Evolutionary conservation across 2,329 filamentous ascomycete genomes (phyloP), one percentile per base, ranked within the genome.

Genomic region (Pyricularia pennisetigena): DNA sequence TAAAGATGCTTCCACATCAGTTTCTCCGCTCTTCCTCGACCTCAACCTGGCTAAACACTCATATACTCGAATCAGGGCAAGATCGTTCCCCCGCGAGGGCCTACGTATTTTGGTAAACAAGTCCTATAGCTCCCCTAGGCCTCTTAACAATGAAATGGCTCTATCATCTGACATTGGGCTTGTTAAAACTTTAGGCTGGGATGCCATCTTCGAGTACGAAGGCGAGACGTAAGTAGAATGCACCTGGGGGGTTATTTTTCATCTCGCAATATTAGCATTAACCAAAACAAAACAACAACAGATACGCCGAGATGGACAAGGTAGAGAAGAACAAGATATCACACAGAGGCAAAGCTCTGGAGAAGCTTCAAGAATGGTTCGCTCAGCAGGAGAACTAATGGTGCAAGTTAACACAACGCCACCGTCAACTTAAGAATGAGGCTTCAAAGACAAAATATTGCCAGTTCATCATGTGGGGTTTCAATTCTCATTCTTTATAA

Each of bases 271-370:
- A 6, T 3, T 26, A 26, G 6, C 8, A 49, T 12, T 23, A 8
- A 70, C 64, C 24, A 5, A 68, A 30, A 35, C n/a, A n/a, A n/a
- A n/a, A n/a, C n/a, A 35, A 35, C 12, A 16, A 71, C 63, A 90
- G 88, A 2, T 90, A 97, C 77, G 95, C 95, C 30, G 95, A 99
- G 81, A 99, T 99, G 95, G 90, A 93, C 67, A 94, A 91, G 78
- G 80, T 77, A 10, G 87, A 88, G 76, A 96, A 96, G 88, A 99
- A 98, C 81, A 87, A 88, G 75, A 92, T 99, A 74, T 97, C 94
- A 29, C 95, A 99, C 80, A 90, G 95, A 62, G 90, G 86, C 72
- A 92, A 90, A 75, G 95, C 95, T n/a, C 81, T 99, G 67, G 85
- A 88, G 71, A 97, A 97, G 80, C 83, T 99, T 71, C 91, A 92